Base-by-base conservation (phyloP, 2,329 filamentous ascomycete species). In the Botrytis tulipae region DNA sequence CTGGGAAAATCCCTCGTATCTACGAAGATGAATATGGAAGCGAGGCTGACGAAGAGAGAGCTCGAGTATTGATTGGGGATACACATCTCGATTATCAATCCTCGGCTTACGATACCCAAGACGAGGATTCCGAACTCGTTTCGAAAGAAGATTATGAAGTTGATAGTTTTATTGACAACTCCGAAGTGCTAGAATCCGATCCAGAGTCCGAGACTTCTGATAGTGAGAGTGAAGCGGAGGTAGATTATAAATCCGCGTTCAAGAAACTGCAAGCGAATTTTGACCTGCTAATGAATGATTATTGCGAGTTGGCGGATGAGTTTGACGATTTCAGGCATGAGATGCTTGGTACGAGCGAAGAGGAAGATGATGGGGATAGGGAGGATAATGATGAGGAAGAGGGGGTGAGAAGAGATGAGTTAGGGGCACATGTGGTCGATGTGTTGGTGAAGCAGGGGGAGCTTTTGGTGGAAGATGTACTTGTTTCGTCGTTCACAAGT, bases 61-160 rank as follows among this genome's bases (percentile, higher is more conserved):
- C 72, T 7, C 72, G 54, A 54, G 32, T 18, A 6, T 44, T 77
- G 1, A 72, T 76, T 5, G 76, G 74, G 14, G 68, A 75, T 9
- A 25, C 35, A 20, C 76, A 76, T 60, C 74, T 80, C 14, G 79
- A 80, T 42, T 75, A 77, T 40, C 74, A 78, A 10, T 75, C 76
- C 1, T 78, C 78, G 0, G 80, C 80, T 14, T 81, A 80, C 65
- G 79, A 80, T 71, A 76, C 79, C 14, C 76, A 78, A 71, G 78
- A 80, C 54, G 76, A 76, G 1, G 62, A 40, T 46, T 42, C 68
- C 8, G 22, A 71, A 10, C 22, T 77, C 14, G 22, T 18, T 20
- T 25, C 74, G 7, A 16, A 70, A 18, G 78, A 80, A 20, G 74
- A 78, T 8, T 80, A 81, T 59, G 78, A 80, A 62, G 68, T 69